A percentile compares a stretch with the other conserved stretches of the same genome.
These are phyloP conservation scores for Candida nemodendra DNA, from an alignment of 805 yeast species.

Conservation along the genomic window DNA sequence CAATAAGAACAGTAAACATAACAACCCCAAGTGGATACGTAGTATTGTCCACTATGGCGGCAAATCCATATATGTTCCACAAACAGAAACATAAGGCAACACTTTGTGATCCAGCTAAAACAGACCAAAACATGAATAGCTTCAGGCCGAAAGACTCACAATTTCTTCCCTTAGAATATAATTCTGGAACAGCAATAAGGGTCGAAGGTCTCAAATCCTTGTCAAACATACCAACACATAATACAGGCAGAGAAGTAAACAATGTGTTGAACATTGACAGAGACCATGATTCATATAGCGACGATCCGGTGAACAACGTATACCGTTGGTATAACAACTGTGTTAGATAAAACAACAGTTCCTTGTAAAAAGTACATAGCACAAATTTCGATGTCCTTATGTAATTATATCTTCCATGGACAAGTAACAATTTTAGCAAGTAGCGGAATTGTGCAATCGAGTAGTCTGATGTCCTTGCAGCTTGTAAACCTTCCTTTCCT, in stretches of 20 bases:
- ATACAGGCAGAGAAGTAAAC: constrained; percentile 88
- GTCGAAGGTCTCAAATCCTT: constrained; percentile 88
- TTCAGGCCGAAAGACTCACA: constrained; percentile 71
- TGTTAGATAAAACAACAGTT: constrained; percentile 81
- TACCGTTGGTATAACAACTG: constrained; percentile 85
- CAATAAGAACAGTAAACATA: constrained; percentile 67
- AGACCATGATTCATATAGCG: constrained; percentile 94
- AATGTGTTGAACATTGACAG: constrained; percentile 95
- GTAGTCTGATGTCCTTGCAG: constrained; percentile 92
- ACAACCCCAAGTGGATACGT: constrained; percentile 80
- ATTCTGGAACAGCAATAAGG: constrained; percentile 85
- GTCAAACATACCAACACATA: constrained; percentile 94
- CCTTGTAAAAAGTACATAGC: constrained; percentile 92
- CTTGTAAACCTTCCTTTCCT: constrained; percentile 96
- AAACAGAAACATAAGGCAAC: constrained; percentile 66
- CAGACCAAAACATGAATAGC: constrained; percentile 75
- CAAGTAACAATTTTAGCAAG: constrained; percentile 76
- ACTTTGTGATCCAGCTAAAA: constrained; percentile 71
- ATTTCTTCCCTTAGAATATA: constrained; percentile 73
- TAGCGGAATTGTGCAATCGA: constrained; percentile 93
- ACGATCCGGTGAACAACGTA: constrained; percentile 88
- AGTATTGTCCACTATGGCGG: constrained; percentile 68
- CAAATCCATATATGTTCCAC: constrained; percentile 68
- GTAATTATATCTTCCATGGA: constrained; percentile 95
- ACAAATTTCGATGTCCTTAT: constrained; percentile 89